Evolutionary conservation across 2,329 filamentous ascomycete genomes (phyloP).

Genomic region (Botrytis galanthina): DNA sequence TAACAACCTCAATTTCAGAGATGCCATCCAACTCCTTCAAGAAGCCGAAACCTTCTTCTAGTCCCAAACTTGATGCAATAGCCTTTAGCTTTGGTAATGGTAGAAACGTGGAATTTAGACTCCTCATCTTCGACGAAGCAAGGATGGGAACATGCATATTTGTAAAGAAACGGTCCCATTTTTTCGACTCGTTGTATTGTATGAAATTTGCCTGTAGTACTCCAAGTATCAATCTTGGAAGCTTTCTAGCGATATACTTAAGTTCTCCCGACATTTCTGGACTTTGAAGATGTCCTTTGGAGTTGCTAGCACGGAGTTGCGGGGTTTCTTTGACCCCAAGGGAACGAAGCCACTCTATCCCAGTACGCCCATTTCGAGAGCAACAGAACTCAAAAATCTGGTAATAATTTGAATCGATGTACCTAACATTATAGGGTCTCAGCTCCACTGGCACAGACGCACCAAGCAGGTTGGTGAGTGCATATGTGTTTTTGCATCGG

Average conservation of each 20-base stretch:
- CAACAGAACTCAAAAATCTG: neutral
- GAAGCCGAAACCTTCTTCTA: neutral
- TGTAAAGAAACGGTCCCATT: neutral
- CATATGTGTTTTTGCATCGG: no score
- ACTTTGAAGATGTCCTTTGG: neutral
- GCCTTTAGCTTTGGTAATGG: neutral
- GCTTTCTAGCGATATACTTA: rapidly evolving
- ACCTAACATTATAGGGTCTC: no score
- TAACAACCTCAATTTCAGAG: rapidly evolving
- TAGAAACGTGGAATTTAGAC: rapidly evolving
- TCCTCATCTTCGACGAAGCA: neutral
- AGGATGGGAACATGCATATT: neutral
- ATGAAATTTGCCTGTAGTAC: neutral
- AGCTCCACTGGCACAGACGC: no score
- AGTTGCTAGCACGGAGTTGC: neutral
- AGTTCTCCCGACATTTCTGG: neutral
- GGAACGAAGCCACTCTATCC: neutral
- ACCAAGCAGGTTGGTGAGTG: no score
- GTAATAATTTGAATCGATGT: neutral
- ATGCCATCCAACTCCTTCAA: neutral
- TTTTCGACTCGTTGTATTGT: neutral
- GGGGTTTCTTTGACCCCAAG: neutral
- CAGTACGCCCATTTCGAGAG: neutral
- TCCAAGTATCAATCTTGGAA: neutral
- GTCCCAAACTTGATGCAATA: neutral